Conservation (phyloP, 345 rosid species). For the Barbarea vulgaris region DNA sequence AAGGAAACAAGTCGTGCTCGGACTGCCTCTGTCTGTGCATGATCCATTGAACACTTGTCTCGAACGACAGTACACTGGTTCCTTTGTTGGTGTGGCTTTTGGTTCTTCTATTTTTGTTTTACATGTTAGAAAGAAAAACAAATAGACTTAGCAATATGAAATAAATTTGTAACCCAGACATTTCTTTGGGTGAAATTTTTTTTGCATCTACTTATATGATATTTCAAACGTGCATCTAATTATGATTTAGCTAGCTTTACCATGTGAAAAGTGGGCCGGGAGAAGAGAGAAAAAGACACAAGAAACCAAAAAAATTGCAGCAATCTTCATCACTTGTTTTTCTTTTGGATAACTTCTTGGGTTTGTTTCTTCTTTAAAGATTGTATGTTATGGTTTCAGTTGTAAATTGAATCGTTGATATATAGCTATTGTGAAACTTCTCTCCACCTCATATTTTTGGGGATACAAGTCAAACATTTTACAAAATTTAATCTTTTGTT, state of each 20-base stretch:
- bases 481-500: background rate
- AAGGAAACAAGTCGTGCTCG: slow-evolving; percentile 9
- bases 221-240: background rate
- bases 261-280: background rate
- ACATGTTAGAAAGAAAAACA: background rate
- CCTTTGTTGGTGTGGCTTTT: background rate
- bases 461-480: background rate
- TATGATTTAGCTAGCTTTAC: slow-evolving; percentile 1
- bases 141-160: background rate
- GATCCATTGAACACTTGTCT: slow-evolving; percentile 31
- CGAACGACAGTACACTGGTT: slow-evolving; percentile 2
- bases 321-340: slow-evolving; percentile 17
- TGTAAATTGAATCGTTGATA: background rate
- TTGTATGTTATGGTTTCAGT: slow-evolving; percentile 18
- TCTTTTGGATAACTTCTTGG: background rate
- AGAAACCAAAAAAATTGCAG: slow-evolving; percentile 5
- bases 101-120: slow-evolving; percentile 9
- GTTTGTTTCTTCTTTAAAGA: background rate
- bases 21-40: slow-evolving; percentile 37
- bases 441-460: slow-evolving; percentile 5
- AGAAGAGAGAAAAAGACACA: slow-evolving; percentile 29
- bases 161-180: background rate
- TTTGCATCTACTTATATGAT: too few species aligned
- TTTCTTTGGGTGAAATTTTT: too few species aligned
- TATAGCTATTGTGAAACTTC: background rate